A percentile compares a stretch with the other conserved stretches of the same genome.
These are phyloP conservation scores for Starmerella kuoi DNA, from an alignment of 805 yeast species.

Conservation along the genomic window DNA sequence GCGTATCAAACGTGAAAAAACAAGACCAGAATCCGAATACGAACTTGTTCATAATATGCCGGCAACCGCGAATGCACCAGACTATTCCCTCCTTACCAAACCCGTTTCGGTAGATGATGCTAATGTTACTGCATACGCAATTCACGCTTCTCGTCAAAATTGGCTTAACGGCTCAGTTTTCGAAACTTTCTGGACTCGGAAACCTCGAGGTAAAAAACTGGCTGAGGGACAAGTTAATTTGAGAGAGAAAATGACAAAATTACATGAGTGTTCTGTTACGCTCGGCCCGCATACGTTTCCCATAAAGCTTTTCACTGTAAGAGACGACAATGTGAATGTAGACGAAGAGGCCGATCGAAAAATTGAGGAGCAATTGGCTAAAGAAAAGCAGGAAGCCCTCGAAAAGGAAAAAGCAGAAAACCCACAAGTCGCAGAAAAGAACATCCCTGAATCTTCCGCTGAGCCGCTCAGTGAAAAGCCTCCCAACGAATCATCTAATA, in stretches of 20 bases:
- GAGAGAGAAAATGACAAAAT: constrained; percentile 77
- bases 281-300: constrained; percentile 80
- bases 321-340: constrained; percentile 35
- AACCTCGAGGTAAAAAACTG: constrained; percentile 42
- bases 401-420: too few relatives aligned
- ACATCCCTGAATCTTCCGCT: too few relatives aligned
- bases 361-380: constrained; percentile 18
- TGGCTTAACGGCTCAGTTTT: constrained; percentile 61
- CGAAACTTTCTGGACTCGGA: constrained; percentile 67
- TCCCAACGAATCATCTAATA: too few relatives aligned
- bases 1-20: constrained; percentile 21
- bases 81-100: constrained; percentile 46
- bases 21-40: constrained; percentile 24
- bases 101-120: constrained; percentile 63
- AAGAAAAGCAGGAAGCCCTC: constrained; percentile 26
- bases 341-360: constrained; percentile 33
- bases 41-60: constrained; percentile 34
- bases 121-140: constrained; percentile 36
- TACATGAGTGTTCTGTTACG: constrained; percentile 59
- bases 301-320: constrained; percentile 65
- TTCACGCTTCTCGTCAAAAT: constrained; percentile 58
- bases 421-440: too few relatives aligned
- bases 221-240: constrained; percentile 41
- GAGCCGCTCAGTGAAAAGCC: too few relatives aligned
- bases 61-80: constrained; percentile 51